Conservation (phyloP, 108 stramenopile genomes). For the Licmophora abbreviata region DNA sequence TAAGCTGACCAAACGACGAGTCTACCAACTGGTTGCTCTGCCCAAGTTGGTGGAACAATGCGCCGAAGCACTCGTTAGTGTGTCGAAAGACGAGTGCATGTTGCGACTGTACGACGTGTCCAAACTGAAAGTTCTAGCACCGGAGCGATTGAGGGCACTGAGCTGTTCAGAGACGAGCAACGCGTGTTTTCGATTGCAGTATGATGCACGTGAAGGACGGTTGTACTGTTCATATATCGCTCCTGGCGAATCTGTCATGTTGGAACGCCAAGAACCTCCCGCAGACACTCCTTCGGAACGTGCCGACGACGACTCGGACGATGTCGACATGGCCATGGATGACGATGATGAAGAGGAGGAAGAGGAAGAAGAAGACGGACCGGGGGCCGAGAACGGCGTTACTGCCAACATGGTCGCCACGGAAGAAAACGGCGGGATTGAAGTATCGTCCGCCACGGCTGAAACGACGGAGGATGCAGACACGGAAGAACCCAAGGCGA, state of each 20-base stretch:
- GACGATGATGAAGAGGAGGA: conserved; percentile 4
- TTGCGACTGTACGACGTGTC: conserved; percentile 49
- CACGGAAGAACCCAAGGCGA: not conserved
- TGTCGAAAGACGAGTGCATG: conserved; percentile 48
- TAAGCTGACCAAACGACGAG: conserved; percentile 26
- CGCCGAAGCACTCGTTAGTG: conserved; percentile 33
- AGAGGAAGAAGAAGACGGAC: conserved; percentile 22
- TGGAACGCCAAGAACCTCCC: conserved; percentile 23
- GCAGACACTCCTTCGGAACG: conserved; percentile 12
- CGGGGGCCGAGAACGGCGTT: too few species aligned
- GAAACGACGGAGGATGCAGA: not conserved
- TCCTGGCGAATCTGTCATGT: conserved; percentile 27
- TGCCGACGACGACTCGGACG: conserved; percentile 11
- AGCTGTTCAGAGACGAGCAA: conserved; percentile 44
- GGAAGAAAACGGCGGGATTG: too few species aligned
- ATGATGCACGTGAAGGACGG: conserved; percentile 29
- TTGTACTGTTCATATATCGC: conserved; percentile 71
- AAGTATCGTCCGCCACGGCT: too few species aligned
- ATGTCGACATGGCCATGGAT: conserved; percentile 9
- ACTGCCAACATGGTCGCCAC: too few species aligned
- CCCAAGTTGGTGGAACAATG: conserved; percentile 64
- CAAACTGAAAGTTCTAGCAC: conserved; percentile 45
- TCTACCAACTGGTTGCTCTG: conserved; percentile 44
- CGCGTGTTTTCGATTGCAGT: conserved; percentile 67
- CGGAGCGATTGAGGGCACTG: conserved; percentile 38